Percentiles rank a stretch among this genome's conserved stretches.
phyloP scores from a whole-genome alignment of 257 asterid species.

The Ligustrum vulgare region DNA sequence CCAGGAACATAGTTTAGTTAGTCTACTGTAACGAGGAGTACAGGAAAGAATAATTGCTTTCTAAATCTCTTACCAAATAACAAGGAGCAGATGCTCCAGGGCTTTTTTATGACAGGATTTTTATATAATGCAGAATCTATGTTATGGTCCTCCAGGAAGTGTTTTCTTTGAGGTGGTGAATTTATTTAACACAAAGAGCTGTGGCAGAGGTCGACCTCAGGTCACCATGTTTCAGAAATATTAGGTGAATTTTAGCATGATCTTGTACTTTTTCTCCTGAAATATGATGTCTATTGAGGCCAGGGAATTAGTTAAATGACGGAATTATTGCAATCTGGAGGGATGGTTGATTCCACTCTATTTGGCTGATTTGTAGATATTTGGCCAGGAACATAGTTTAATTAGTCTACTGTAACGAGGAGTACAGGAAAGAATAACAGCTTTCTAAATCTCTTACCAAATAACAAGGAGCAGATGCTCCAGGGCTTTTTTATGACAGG shows the following conservation, averaged over 20 bases:
- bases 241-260: neutral
- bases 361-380: conserved; percentile 6
- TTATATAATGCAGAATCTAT: conserved; percentile 10
- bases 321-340: neutral
- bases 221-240: neutral
- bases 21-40: conserved; percentile 5
- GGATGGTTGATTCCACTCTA: conserved; percentile 6
- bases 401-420: conserved; percentile 5
- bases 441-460: neutral
- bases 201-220: neutral
- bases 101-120: conserved; percentile 13
- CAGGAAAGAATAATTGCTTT: conserved; percentile 15
- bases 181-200: neutral
- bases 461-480: conserved; percentile 1
- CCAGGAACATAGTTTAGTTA: neutral
- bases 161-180: conserved; percentile 13
- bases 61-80: neutral
- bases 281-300: neutral
- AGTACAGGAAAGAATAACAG: conserved; percentile 15
- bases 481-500: conserved; percentile 15
- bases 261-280: neutral
- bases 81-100: conserved; percentile 7
- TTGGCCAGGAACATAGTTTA: neutral
- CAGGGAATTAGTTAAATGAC: neutral
- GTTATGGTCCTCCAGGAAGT: conserved; percentile 16